Conservation (phyloP, 805 yeast species). For the Zygotorulaspora danielsina region DNA sequence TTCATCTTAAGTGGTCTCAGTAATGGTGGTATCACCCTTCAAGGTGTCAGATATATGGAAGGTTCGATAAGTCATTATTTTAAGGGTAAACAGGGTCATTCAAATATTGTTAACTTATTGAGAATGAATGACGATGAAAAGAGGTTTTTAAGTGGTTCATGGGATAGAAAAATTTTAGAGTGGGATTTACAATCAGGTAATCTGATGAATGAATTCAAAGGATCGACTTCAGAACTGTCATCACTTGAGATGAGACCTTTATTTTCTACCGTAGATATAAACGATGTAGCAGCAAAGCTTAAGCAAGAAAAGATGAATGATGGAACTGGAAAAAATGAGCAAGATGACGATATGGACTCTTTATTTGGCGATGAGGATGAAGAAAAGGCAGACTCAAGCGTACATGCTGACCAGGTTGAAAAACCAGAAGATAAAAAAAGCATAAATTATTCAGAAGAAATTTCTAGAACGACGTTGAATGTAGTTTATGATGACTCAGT, state of each 20-base stretch:
- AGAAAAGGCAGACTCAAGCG: slow-evolving; percentile 20
- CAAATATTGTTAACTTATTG: slow-evolving; percentile 69
- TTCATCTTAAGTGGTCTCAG: slow-evolving; percentile 82
- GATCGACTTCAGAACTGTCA: slow-evolving; percentile 75
- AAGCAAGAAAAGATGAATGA: slow-evolving; percentile 20
- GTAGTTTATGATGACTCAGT: slow-evolving; percentile 43
- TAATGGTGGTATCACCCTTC: slow-evolving; percentile 82
- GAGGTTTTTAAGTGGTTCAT: slow-evolving; percentile 71
- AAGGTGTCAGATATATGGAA: slow-evolving; percentile 76
- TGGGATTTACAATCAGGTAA: slow-evolving; percentile 86
- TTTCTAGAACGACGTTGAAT: slow-evolving; percentile 25
- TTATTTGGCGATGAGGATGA: slow-evolving; percentile 55
- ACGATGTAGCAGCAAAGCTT: slow-evolving; percentile 21
- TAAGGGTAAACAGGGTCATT: slow-evolving; percentile 48
- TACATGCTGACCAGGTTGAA: slow-evolving; percentile 10
- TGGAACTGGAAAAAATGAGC: slow-evolving; percentile 34
- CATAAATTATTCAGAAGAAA: slow-evolving; percentile 18
- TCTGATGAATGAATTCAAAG: slow-evolving; percentile 44
- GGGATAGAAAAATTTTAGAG: slow-evolving; percentile 77
- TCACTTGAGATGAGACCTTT: slow-evolving; percentile 66
- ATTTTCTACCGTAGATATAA: slow-evolving; percentile 44
- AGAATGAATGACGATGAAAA: slow-evolving; percentile 58
- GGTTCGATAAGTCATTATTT: slow-evolving; percentile 79
- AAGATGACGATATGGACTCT: slow-evolving; percentile 50
- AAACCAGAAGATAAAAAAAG: slow-evolving; percentile 7